Evolutionary conservation across 202 grass and related monocot species (phyloP).

Genomic region (Panicum virgatum): DNA sequence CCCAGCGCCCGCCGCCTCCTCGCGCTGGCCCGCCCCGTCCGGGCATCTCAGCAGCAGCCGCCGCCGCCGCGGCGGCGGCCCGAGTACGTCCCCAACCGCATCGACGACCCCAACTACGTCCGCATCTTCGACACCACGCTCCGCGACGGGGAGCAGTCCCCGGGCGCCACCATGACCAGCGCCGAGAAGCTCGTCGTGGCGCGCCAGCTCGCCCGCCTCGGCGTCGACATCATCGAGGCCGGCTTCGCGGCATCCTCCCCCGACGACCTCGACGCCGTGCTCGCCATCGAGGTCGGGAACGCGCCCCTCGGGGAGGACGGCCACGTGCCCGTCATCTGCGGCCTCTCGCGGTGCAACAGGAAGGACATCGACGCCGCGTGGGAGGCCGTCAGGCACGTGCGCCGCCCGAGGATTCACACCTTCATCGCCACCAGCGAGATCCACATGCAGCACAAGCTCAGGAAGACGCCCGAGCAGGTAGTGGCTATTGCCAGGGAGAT

Average conservation of each 20-base stretch:
- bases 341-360: constrained; percentile 79
- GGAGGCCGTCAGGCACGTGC: constrained; percentile 80
- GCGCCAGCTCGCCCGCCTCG: constrained; percentile 75
- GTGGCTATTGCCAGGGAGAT: constrained; percentile 76
- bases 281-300: constrained; percentile 96
- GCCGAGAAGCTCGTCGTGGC: constrained; percentile 85
- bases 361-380: constrained; percentile 84
- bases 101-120: constrained; percentile 82
- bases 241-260: constrained; percentile 88
- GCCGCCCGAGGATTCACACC: constrained; percentile 75
- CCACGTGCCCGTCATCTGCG: constrained; percentile 89
- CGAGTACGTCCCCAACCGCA: constrained; percentile 65
- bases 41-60: constrained; percentile 2
- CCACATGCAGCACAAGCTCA: constrained; percentile 91
- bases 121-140: constrained; percentile 97
- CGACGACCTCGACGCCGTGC: constrained; percentile 95
- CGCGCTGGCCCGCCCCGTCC: constrained; percentile 19
- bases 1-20: not conserved
- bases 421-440: constrained; percentile 99
- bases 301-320: constrained; percentile 48
- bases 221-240: constrained; percentile 96
- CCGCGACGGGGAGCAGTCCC: constrained; percentile 89
- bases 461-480: constrained; percentile 86
- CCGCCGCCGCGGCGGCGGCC: constrained; percentile 36
- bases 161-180: constrained; percentile 95